Conservation (phyloP, 306 rosid genomes). For the Lupinus albus region DNA sequence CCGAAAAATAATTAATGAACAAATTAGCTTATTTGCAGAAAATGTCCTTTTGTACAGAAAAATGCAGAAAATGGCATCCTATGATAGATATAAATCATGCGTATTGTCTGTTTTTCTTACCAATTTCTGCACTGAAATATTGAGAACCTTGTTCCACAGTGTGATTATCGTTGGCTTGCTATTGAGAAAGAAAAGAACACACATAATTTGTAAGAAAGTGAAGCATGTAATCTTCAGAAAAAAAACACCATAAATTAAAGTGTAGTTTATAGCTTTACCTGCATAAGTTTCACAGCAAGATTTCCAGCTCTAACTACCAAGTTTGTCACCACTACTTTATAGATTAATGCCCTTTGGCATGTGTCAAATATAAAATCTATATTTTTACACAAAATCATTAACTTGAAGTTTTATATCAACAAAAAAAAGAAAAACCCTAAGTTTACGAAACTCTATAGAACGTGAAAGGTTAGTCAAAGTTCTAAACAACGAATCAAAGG, state of each 20-base stretch:
- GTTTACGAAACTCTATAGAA: no score
- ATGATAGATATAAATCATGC: not conserved
- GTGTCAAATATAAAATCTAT: not conserved
- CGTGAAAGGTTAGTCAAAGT: not conserved
- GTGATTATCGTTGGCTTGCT: not conserved
- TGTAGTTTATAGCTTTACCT: not conserved
- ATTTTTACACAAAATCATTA: no score
- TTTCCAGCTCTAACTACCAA: not conserved
- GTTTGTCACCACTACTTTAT: not conserved
- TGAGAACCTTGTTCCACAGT: not conserved
- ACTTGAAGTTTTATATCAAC: no score
- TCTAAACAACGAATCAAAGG: not conserved
- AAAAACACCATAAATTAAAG: no score
- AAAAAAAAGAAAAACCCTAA: no score
- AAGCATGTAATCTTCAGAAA: not conserved
- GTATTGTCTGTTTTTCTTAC: not conserved
- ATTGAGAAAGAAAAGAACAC: not conserved
- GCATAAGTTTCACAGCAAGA: not conserved
- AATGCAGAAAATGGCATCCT: not conserved
- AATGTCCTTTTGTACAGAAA: not conserved
- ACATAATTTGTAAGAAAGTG: not conserved
- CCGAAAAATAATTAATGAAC: no score
- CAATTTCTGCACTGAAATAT: conserved; percentile 7
- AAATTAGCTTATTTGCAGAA: no score
- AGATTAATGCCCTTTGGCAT: not conserved